These are phyloP conservation scores for Tolypocladium tropicale DNA, from an alignment of 2,329 filamentous ascomycete species.

Conservation along the genomic window DNA sequence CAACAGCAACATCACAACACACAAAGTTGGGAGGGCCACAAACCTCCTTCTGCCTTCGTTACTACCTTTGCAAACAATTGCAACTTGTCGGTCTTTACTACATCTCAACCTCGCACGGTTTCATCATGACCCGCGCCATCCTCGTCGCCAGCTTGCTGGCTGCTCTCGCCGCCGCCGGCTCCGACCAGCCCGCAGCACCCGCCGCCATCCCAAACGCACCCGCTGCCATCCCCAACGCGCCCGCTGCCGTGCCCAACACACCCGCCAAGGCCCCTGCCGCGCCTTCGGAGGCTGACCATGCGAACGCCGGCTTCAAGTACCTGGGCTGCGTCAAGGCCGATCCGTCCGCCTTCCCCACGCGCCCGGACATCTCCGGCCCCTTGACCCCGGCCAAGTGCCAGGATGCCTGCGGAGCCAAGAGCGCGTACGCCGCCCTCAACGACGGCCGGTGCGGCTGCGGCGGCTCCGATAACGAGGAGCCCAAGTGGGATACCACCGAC, in stretches of 20 bases:
- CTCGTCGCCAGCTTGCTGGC: slow-evolving; percentile 14
- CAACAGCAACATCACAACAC: not conserved
- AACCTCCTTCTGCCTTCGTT: not conserved
- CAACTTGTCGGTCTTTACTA: not conserved
- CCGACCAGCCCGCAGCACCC: too few relatives aligned
- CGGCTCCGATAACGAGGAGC: not conserved
- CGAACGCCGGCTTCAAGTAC: slow-evolving; percentile 12
- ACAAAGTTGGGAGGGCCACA: not conserved
- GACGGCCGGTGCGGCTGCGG: slow-evolving; percentile 12
- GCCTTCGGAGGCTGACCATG: not conserved
- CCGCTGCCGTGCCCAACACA: too few relatives aligned
- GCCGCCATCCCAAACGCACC: too few relatives aligned
- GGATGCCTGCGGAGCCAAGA: slow-evolving; percentile 5
- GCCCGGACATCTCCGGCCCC: slow-evolving; percentile 4
- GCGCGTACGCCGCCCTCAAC: slow-evolving; percentile 12
- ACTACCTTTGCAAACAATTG: not conserved
- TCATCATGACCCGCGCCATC: slow-evolving; percentile 7
- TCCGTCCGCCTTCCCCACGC: slow-evolving; percentile 8
- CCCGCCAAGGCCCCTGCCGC: too few relatives aligned
- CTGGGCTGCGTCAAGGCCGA: slow-evolving; percentile 17
- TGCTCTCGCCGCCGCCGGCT: slow-evolving; percentile 10
- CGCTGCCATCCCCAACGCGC: too few relatives aligned
- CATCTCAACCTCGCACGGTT: too few relatives aligned
- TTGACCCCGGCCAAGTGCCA: slow-evolving; percentile 12
- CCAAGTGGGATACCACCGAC: slow-evolving; percentile 8